These are phyloP conservation scores for Paraphysoderma sedebokerense DNA, from an alignment of 371 early-diverging fungal species.

Conservation along the genomic window DNA sequence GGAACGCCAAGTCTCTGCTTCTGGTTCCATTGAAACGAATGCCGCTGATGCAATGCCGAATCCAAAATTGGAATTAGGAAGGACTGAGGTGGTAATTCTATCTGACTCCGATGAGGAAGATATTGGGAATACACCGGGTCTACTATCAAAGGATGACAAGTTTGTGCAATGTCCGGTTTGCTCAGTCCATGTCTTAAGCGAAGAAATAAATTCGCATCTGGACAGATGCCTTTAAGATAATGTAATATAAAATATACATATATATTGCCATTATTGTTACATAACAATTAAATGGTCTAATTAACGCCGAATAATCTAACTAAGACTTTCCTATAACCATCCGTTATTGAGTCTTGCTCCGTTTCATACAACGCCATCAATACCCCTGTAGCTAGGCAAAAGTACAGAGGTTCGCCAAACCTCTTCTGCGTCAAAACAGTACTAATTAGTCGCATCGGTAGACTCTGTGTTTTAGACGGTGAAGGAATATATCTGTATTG, in stretches of 20 bases:
- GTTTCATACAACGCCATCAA: conserved; percentile 70
- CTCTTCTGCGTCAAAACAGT: neutral
- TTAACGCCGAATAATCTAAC: conserved; percentile 71
- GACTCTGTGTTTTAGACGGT: too few species aligned
- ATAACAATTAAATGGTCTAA: too few species aligned
- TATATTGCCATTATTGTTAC: neutral
- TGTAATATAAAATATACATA: neutral
- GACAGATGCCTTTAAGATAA: conserved; percentile 18
- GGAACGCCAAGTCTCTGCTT: conserved; percentile 9
- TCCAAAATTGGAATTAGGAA: too few species aligned
- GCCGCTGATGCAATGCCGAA: conserved; percentile 1
- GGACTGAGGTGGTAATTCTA: too few species aligned
- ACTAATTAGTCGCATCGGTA: conserved; percentile 19
- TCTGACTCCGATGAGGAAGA: too few species aligned
- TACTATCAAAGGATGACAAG: conserved; percentile 2
- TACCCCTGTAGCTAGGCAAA: conserved; percentile 54
- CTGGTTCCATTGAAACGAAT: neutral
- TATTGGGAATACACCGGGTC: conserved; percentile 7
- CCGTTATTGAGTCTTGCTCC: conserved; percentile 46
- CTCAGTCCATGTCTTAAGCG: conserved; percentile 5
- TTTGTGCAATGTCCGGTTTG: conserved; percentile 15
- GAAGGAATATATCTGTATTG: too few species aligned
- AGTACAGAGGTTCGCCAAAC: conserved; percentile 24
- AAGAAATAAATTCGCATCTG: conserved; percentile 16
- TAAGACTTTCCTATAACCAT: conserved; percentile 55